Percentiles rank a stretch among this genome's conserved stretches.
These are phyloP conservation scores for Phialemoniopsis sp. DNA, from an alignment of 2,329 filamentous ascomycete species.

Conservation along the genomic window DNA sequence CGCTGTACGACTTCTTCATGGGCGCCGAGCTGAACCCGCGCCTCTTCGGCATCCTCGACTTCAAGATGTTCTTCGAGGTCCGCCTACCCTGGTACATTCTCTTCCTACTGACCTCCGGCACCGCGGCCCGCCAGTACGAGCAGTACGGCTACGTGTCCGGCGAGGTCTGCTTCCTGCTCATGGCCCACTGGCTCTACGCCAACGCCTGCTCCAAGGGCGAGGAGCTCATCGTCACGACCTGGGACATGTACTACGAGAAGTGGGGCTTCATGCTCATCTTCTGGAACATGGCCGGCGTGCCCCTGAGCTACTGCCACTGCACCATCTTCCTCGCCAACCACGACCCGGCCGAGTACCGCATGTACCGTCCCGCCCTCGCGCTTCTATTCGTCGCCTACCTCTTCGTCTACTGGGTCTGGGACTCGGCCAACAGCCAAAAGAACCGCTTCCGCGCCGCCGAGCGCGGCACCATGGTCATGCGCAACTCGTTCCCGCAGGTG, in stretches of 20 bases:
- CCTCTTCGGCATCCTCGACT: conserved; percentile 70
- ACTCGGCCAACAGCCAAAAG: conserved; percentile 80
- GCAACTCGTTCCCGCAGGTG: conserved; percentile 75
- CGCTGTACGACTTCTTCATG: conserved; percentile 88
- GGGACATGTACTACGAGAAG: conserved; percentile 90
- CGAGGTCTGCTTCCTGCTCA: conserved; percentile 68
- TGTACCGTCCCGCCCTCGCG: conserved; percentile 58
- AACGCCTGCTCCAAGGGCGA: conserved; percentile 82
- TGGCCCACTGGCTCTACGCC: conserved; percentile 79
- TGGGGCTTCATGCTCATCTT: conserved; percentile 89
- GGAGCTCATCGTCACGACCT: conserved; percentile 75
- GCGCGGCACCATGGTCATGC: conserved; percentile 57
- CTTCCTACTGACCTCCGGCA: conserved; percentile 63
- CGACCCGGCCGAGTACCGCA: conserved; percentile 62
- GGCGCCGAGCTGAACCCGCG: conserved; percentile 83
- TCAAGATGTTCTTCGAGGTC: conserved; percentile 93
- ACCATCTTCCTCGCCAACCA: conserved; percentile 77
- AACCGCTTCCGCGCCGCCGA: conserved; percentile 74
- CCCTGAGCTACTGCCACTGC: conserved; percentile 79
- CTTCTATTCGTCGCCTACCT: conserved; percentile 62
- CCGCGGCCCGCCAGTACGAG: conserved; percentile 72
- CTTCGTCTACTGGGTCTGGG: conserved; percentile 80
- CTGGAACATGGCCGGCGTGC: conserved; percentile 82
- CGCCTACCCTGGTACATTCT: conserved; percentile 84
- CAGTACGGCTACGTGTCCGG: conserved; percentile 72